Conservation (phyloP, 2,329 filamentous ascomycete genomes). For the Teratosphaeria epicoccoides region DNA sequence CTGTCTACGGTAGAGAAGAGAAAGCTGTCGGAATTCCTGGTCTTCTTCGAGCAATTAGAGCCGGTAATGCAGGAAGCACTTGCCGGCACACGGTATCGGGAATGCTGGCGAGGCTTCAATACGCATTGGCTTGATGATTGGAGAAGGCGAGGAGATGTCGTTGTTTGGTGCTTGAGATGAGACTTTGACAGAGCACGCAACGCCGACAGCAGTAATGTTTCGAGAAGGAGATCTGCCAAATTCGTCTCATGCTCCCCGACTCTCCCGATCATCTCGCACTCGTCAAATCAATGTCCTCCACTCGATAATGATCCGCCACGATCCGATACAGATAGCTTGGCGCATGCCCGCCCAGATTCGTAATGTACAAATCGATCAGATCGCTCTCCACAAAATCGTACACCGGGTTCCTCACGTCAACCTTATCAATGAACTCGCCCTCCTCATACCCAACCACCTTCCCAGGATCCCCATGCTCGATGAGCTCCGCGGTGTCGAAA, state of each 20-base stretch:
- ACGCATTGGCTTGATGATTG: conserved; percentile 53
- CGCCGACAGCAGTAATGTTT: no score
- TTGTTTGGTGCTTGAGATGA: conserved; percentile 42
- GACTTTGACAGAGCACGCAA: no score
- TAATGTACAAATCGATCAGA: conserved; percentile 70
- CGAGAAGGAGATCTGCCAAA: no score
- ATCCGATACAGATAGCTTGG: conserved; percentile 63
- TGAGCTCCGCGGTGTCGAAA: conserved; percentile 62
- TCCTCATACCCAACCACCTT: conserved; percentile 69
- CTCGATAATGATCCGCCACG: conserved; percentile 64
- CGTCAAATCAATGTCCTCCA: conserved; percentile 53
- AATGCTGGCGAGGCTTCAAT: conserved; percentile 52
- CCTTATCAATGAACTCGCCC: conserved; percentile 64
- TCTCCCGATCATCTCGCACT: not conserved
- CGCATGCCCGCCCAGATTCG: conserved; percentile 65
- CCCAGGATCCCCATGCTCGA: conserved; percentile 77
- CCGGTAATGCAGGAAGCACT: conserved; percentile 36
- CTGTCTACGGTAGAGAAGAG: not conserved
- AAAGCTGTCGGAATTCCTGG: conserved; percentile 36
- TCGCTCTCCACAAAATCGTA: conserved; percentile 75
- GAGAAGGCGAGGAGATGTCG: conserved; percentile 50
- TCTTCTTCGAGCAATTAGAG: conserved; percentile 50
- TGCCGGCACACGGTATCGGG: conserved; percentile 39
- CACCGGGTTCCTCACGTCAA: conserved; percentile 67
- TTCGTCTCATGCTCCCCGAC: not conserved